Evolutionary conservation across 805 yeast genomes (phyloP), one percentile per base, ranked within the genome.

Genomic region (Ogataea polymorpha): DNA sequence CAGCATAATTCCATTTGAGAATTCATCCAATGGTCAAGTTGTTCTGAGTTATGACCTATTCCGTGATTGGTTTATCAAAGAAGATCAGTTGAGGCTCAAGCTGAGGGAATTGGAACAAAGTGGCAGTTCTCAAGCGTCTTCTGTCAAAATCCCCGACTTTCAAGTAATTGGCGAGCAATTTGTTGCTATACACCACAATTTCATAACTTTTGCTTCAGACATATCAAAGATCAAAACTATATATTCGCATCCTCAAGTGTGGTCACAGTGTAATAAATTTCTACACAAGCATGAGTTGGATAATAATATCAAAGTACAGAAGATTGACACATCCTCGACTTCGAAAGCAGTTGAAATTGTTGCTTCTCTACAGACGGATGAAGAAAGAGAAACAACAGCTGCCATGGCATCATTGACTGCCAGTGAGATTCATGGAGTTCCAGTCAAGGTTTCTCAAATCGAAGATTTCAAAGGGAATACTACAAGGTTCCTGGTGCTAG

Each of bases 201-300:
- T 91, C 27, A 67, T 81, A 45, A 63, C 81, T 4, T 66, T 60
- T 48, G 71, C 75, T 7, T 52, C 56, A 33, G 70, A 68, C 24
- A 50, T 82, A 3, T 48, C 59, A 1, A 59, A 70, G 11, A 73
- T 89, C 37, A 62, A 58, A 12, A 75, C 71, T 23, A 74, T 91
- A 14, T 86, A 86, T 65, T 86, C 96, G 3, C 99, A 91, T 63
- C 97, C 99, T 2, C 99, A 91, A 61, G 99, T 90, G 0, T 91
- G 99, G 99, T 95, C 96, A 8, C 99, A 91, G 59, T 82, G 86
- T 36, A 67, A 73, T 3, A 59, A 66, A 16, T 93, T 86, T 66
- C 58, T 85, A 30, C 56, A 67, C 14, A 44, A 56, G 29, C 41
- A 58, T 11, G 56, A 55, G 33, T 61, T 66, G 27, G 62, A 65